These are phyloP conservation scores for Ascochyta clinopodiicola DNA, from an alignment of 2,329 filamentous ascomycete species.

Conservation along the genomic window DNA sequence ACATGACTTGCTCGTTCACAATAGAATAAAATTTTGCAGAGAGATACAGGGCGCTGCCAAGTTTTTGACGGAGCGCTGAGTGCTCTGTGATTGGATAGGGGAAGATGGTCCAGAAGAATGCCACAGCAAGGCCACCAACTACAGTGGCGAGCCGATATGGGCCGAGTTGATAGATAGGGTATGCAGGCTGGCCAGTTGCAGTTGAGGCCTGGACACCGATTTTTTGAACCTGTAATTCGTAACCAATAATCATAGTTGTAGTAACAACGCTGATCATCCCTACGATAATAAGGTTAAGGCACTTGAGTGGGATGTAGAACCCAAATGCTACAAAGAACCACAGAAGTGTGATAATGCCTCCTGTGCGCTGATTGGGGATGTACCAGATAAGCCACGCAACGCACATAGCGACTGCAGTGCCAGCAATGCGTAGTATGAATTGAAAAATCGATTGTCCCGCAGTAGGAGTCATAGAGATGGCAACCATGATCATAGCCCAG, in stretches of 20 bases:
- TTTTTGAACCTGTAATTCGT: slow-evolving; percentile 74
- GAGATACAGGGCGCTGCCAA: slow-evolving; percentile 73
- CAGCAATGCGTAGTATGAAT: slow-evolving; percentile 69
- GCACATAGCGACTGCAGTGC: slow-evolving; percentile 70
- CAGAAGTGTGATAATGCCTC: slow-evolving; percentile 71
- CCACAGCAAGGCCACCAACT: slow-evolving; percentile 69
- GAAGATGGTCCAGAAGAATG: slow-evolving; percentile 81
- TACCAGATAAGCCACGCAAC: slow-evolving; percentile 73
- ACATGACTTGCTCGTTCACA: slow-evolving; percentile 71
- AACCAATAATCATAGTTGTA: slow-evolving; percentile 58
- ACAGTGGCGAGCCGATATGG: slow-evolving; percentile 76
- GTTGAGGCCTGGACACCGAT: slow-evolving; percentile 64
- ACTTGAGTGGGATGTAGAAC: slow-evolving; percentile 73
- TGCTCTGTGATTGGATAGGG: slow-evolving; percentile 77
- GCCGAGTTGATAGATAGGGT: slow-evolving; percentile 72
- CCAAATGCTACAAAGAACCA: slow-evolving; percentile 70
- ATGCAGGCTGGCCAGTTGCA: slow-evolving; percentile 71
- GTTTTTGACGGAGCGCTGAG: slow-evolving; percentile 69
- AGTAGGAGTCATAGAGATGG: slow-evolving; percentile 72
- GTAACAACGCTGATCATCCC: slow-evolving; percentile 64
- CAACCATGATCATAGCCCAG: slow-evolving; percentile 78
- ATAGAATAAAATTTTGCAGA: slow-evolving; percentile 77
- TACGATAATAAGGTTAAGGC: slow-evolving; percentile 67
- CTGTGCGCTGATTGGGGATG: slow-evolving; percentile 66
- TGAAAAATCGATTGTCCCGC: slow-evolving; percentile 75